Conservation (phyloP, 495 filamentous ascomycete genomes). For the Penicillium soppii region DNA sequence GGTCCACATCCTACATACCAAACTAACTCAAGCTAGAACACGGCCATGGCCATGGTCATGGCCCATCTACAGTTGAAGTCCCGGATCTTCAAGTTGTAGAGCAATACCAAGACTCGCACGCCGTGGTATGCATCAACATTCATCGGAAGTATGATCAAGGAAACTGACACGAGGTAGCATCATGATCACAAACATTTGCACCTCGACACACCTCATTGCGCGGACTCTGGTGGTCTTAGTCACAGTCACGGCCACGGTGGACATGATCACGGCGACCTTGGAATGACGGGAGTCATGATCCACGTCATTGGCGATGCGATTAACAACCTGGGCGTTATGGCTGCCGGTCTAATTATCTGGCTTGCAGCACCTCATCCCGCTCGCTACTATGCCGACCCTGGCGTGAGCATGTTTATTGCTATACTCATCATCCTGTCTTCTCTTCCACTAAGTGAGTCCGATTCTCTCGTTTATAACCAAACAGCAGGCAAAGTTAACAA, state of each 20-base stretch:
- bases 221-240: slow-evolving; percentile 47
- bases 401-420: slow-evolving; percentile 44
- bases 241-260: slow-evolving; percentile 26
- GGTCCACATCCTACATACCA: not conserved
- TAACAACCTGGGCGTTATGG: slow-evolving; percentile 52
- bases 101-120: slow-evolving; percentile 9
- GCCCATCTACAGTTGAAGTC: slow-evolving; percentile 8
- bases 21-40: slow-evolving; percentile 22
- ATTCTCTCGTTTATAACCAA: not conserved
- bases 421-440: slow-evolving; percentile 45
- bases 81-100: slow-evolving; percentile 9
- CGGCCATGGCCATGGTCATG: slow-evolving; percentile 19
- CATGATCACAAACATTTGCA: slow-evolving; percentile 23
- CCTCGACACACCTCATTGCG: slow-evolving; percentile 5
- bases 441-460: slow-evolving; percentile 34
- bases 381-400: slow-evolving; percentile 50
- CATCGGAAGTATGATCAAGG: not conserved
- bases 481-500: slow-evolving; percentile 2
- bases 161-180: slow-evolving; percentile 14
- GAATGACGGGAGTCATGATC: slow-evolving; percentile 48
- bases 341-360: slow-evolving; percentile 46
- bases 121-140: slow-evolving; percentile 11
- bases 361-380: slow-evolving; percentile 30
- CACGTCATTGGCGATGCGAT: slow-evolving; percentile 51
- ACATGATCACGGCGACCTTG: slow-evolving; percentile 41